Percentiles rank a stretch among this genome's conserved stretches.
Evolutionary conservation across 345 rosid genomes (phyloP).

Genomic region (Fremontodendron californicum): DNA sequence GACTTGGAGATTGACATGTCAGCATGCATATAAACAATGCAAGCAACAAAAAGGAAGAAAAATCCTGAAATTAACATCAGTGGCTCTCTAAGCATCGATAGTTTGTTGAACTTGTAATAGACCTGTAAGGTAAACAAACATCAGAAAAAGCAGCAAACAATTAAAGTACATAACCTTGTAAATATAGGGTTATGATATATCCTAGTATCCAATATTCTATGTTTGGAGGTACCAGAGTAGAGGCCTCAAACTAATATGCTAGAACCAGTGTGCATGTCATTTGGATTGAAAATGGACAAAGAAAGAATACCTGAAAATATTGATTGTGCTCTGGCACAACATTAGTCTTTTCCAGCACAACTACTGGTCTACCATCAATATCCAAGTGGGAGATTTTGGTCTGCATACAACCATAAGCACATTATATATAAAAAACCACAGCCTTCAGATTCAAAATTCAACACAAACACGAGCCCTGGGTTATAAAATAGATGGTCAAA

Average conservation of each 20-base stretch:
- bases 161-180: background rate
- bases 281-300: constrained; percentile 7
- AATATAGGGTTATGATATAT: background rate
- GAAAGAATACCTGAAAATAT: constrained; percentile 66
- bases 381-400: constrained; percentile 83
- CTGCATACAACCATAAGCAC: constrained; percentile 35
- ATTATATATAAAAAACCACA: constrained; percentile 9
- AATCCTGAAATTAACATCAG: constrained; percentile 81
- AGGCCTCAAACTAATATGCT: background rate
- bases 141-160: background rate
- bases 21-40: constrained; percentile 65
- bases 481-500: background rate
- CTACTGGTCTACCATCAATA: constrained; percentile 79
- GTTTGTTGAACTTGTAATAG: constrained; percentile 72
- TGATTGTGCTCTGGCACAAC: constrained; percentile 92
- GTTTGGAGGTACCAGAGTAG: background rate
- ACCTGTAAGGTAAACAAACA: constrained; percentile 47
- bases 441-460: background rate
- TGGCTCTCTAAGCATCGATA: constrained; percentile 83
- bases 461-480: background rate
- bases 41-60: constrained; percentile 63
- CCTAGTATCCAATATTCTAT: background rate
- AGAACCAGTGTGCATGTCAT: background rate
- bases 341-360: constrained; percentile 68
- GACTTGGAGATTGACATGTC: constrained; percentile 94